Evolutionary conservation across 495 filamentous ascomycete species (phyloP).

Genomic region (Parathielavia hyrcaniae): DNA sequence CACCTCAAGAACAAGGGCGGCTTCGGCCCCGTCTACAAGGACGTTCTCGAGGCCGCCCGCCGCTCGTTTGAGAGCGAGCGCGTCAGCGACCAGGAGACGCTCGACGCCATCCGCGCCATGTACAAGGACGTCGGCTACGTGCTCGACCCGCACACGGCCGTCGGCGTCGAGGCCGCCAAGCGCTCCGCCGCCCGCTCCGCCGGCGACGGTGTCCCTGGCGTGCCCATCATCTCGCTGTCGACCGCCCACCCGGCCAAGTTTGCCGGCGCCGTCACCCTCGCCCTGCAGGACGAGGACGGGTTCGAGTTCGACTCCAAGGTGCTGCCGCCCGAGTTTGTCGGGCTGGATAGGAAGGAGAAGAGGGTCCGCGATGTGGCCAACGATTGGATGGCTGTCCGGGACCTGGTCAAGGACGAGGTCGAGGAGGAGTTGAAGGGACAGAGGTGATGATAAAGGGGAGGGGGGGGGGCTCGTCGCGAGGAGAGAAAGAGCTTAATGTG

Average conservation of each 20-base stretch:
- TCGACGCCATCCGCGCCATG: conserved; percentile 61
- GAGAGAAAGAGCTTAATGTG: too few species aligned
- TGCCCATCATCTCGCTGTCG: conserved; percentile 60
- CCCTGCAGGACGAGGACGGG: conserved; percentile 56
- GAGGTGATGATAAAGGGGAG: neutral
- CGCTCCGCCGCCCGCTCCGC: conserved; percentile 53
- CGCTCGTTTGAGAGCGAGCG: conserved; percentile 74
- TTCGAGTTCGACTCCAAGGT: conserved; percentile 68
- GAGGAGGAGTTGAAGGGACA: conserved; percentile 42
- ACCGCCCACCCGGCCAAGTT: conserved; percentile 97
- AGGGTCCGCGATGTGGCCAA: conserved; percentile 51
- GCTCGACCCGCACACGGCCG: conserved; percentile 85
- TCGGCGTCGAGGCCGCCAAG: conserved; percentile 68
- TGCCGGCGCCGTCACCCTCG: conserved; percentile 65
- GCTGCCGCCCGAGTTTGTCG: conserved; percentile 71
- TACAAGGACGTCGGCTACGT: conserved; percentile 66
- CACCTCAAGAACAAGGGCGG: conserved; percentile 70
- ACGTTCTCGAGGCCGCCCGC: conserved; percentile 59
- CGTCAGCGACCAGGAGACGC: conserved; percentile 70
- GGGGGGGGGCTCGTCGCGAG: too few species aligned
- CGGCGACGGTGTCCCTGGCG: conserved; percentile 35
- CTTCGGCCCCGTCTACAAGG: conserved; percentile 63
- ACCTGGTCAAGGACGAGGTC: conserved; percentile 51
- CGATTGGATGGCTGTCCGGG: conserved; percentile 46
- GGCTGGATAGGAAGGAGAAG: conserved; percentile 59